phyloP scores from a whole-genome alignment of 805 yeast genomes.

The Kuraishia ogatae region DNA sequence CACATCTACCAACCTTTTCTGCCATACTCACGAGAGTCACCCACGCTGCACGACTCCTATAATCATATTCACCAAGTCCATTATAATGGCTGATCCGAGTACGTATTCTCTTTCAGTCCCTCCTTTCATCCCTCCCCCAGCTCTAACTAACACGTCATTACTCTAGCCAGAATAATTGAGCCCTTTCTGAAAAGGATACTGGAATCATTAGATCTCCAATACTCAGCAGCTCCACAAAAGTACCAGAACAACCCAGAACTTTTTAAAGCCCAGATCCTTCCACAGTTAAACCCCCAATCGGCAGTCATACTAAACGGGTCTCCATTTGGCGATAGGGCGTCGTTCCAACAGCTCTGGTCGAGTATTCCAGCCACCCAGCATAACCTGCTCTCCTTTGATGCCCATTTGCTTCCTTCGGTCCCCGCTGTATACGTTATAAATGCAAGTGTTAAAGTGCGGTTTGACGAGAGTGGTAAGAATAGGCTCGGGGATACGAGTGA shows the following conservation, averaged over 20 bases:
- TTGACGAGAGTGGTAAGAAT: constrained; percentile 69
- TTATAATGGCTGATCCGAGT: background rate
- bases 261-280: constrained; percentile 20
- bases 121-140: background rate
- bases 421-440: constrained; percentile 42
- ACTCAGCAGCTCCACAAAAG: constrained; percentile 2
- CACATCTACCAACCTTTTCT: no score
- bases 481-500: constrained; percentile 59
- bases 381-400: constrained; percentile 52
- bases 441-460: constrained; percentile 49
- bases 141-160: background rate
- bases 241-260: constrained; percentile 7
- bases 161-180: constrained; percentile 5
- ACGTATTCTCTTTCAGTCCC: background rate
- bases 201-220: constrained; percentile 5
- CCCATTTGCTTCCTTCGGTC: constrained; percentile 55
- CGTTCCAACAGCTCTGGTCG: constrained; percentile 54
- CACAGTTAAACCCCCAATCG: constrained; percentile 40
- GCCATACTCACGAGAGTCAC: no score
- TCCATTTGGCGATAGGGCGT: constrained; percentile 41
- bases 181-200: constrained; percentile 6
- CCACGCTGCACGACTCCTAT: no score
- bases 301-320: constrained; percentile 53
- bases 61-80: background rate
- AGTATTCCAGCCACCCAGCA: constrained; percentile 51